Evolutionary conservation across 1,139 yeast species (phyloP).

Genomic region (Diutina sp.): DNA sequence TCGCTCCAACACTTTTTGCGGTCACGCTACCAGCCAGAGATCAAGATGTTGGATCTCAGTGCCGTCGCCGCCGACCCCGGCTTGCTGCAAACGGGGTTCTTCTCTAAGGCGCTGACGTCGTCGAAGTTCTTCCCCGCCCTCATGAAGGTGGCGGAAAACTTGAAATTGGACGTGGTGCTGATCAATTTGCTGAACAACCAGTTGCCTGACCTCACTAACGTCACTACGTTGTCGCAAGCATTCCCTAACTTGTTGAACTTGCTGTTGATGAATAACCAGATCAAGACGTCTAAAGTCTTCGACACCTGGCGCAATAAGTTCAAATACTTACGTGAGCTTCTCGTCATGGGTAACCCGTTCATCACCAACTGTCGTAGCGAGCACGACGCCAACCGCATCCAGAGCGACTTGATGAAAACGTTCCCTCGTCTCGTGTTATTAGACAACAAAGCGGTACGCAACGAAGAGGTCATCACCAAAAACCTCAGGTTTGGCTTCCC

Average conservation of each 20-base stretch:
- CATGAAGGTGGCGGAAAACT: constrained; percentile 64
- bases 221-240: constrained; percentile 57
- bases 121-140: constrained; percentile 86
- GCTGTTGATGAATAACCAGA: constrained; percentile 65
- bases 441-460: constrained; percentile 69
- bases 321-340: constrained; percentile 58
- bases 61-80: constrained; percentile 54
- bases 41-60: constrained; percentile 61
- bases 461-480: constrained; percentile 44
- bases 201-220: constrained; percentile 45
- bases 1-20: constrained; percentile 48
- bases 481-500: constrained; percentile 48
- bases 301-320: constrained; percentile 76
- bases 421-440: constrained; percentile 74
- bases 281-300: constrained; percentile 43
- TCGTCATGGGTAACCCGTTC: constrained; percentile 71
- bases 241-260: constrained; percentile 70
- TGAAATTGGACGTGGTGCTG: constrained; percentile 48
- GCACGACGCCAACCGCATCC: constrained; percentile 31
- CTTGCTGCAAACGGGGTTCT: constrained; percentile 50
- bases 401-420: constrained; percentile 48
- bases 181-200: constrained; percentile 66
- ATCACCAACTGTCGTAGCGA: constrained; percentile 16
- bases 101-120: constrained; percentile 42
- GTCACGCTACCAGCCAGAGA: constrained; percentile 52